Percentiles rank a stretch among this genome's conserved stretches.
phyloP scores from a whole-genome alignment of 1,284 basidiomycete species.

The Calocybe gambosa region DNA sequence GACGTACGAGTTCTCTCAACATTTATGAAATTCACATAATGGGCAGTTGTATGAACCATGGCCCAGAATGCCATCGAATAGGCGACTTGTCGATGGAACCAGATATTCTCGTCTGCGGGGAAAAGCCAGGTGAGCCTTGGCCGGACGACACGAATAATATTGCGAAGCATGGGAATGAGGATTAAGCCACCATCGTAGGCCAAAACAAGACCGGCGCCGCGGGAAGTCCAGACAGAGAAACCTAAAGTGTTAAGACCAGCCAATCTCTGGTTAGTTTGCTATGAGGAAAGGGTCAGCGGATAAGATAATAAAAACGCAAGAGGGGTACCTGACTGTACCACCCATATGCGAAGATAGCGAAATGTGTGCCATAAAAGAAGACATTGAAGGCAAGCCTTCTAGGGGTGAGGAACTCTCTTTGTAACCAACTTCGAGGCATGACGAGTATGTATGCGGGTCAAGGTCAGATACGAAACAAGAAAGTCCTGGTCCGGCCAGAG shows the following conservation, averaged over 20 bases:
- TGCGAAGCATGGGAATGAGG: conserved; percentile 80
- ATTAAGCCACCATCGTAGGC: conserved; percentile 80
- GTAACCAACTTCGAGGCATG: conserved; percentile 68
- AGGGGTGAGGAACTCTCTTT: conserved; percentile 57
- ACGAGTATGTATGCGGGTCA: conserved; percentile 15
- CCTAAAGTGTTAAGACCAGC: conserved; percentile 69
- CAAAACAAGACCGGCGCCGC: conserved; percentile 82
- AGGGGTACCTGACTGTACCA: conserved; percentile 69
- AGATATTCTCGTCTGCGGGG: conserved; percentile 87
- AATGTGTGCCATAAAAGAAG: conserved; percentile 70
- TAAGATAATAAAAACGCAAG: conserved; percentile 1
- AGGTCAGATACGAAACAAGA: conserved; percentile 10
- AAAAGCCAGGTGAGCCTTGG: conserved; percentile 73
- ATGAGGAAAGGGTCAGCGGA: conserved; percentile 5
- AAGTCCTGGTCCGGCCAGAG: conserved; percentile 45
- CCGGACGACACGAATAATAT: conserved; percentile 73
- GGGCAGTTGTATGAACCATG: conserved; percentile 82
- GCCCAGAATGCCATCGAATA: conserved; percentile 87
- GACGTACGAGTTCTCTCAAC: conserved; percentile 71
- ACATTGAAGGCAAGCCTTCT: conserved; percentile 67
- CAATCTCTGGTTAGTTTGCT: conserved; percentile 59
- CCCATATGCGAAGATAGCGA: conserved; percentile 69
- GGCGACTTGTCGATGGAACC: conserved; percentile 89
- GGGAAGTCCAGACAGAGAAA: conserved; percentile 81
- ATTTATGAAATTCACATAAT: conserved; percentile 89